Base-by-base conservation (phyloP, 78 protist species). In the Fonticula alba region DNA sequence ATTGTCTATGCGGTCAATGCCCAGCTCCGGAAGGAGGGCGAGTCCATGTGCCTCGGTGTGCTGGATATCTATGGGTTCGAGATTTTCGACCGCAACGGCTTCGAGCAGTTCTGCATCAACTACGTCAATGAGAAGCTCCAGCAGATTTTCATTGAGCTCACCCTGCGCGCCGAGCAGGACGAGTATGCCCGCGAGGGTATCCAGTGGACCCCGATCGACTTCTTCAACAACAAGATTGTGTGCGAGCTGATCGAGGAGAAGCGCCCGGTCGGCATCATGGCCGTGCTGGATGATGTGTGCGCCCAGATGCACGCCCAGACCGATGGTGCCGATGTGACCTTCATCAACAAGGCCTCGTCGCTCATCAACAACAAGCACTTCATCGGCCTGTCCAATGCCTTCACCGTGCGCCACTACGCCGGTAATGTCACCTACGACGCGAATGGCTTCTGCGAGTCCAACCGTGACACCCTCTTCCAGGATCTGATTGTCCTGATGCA, bases 11-110 rank as follows among this genome's bases (percentile, higher is more conserved):
- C 19, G 7, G 75, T 86, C 62, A 87, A 86, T 5, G 31, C 66
- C 13, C 24, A 10, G 84, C 92, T 5, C 73, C 76, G 15, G 24
- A 51, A 60, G 64, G 10, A 19, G 41, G 6, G 43, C 35, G 61
- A 6, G 75, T 38, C 47, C 33, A 47, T 72, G 9, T 64, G 63
- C 24, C 62, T 86, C 37, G 86, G 86, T 68, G 78, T 87, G 19
- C 63, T 87, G 27, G 93, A 87, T 68, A 87, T 87, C 52, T 87
- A 79, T 57, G 93, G 93, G 41, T 87, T 87, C 57, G 90, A 88
- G 59, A 85, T 88, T 22, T 85, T 81, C 69, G 57, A 76, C 41
- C 19, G 22, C 40, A 91, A 91, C 64, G 76, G 86, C 26, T 85
- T 77, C 61, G 88, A 86, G 65, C 87, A 85, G 71, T 74, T 85